Percentiles rank a stretch among this genome's conserved stretches.
Conservation (phyloP, 2,329 filamentous ascomycete species). For the Penicillium freii region DNA sequence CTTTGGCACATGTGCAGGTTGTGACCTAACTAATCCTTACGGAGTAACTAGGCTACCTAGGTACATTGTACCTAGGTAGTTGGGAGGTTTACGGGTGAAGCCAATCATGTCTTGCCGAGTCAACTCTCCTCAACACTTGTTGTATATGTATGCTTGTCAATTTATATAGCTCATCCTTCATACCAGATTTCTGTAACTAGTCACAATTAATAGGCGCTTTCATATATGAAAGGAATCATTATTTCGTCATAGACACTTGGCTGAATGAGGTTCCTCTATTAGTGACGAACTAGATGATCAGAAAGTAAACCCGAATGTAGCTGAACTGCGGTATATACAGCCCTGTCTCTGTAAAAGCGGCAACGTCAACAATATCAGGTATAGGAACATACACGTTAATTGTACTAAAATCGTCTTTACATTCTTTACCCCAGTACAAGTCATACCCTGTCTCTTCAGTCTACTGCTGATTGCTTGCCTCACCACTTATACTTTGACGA, state of each 20-base stretch:
- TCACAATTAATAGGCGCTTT: too few relatives aligned
- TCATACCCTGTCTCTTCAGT: constrained; percentile 6
- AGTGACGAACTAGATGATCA: too few relatives aligned
- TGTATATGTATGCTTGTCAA: neutral
- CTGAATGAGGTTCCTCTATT: too few relatives aligned
- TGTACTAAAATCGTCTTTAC: neutral
- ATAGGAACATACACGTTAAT: neutral
- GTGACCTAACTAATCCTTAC: too few relatives aligned
- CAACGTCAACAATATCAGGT: too few relatives aligned
- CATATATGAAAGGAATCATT: neutral
- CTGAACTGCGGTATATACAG: too few relatives aligned
- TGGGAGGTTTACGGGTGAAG: neutral
- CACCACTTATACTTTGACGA: constrained; percentile 1
- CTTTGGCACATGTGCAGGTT: neutral
- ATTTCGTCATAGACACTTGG: neutral
- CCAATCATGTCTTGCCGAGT: neutral
- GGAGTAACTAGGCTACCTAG: too few relatives aligned
- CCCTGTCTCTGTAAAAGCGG: neutral
- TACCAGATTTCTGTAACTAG: neutral
- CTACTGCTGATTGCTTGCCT: constrained; percentile 2
- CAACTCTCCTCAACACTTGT: neutral
- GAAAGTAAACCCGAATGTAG: neutral
- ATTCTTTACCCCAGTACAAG: constrained; percentile 6
- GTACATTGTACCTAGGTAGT: too few relatives aligned
- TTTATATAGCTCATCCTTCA: neutral